Conservation (phyloP, 257 asterid genomes). For the Petunia axillaris region DNA sequence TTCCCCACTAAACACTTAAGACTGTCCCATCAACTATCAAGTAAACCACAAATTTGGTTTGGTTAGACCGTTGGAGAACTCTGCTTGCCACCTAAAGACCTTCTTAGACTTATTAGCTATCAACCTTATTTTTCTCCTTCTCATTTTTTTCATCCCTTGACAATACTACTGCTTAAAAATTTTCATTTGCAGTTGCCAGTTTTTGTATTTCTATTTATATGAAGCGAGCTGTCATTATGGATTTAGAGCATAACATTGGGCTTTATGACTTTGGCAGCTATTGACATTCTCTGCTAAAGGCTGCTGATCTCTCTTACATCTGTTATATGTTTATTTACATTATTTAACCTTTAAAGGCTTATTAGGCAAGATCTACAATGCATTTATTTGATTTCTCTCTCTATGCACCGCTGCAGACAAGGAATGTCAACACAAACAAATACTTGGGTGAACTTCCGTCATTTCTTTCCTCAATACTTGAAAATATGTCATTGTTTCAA, state of each 20-base stretch:
- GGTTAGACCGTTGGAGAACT: neutral
- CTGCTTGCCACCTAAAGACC: neutral
- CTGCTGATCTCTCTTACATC: conserved; percentile 11
- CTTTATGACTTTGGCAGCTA: neutral
- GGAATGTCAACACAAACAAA: conserved; percentile 77
- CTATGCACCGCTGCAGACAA: conserved; percentile 54
- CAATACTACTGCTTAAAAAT: neutral
- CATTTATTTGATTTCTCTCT: neutral
- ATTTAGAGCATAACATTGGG: neutral
- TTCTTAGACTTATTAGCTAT: neutral
- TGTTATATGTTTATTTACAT: neutral
- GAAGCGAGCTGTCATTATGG: neutral
- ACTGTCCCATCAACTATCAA: neutral
- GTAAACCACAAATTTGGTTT: conserved; percentile 1
- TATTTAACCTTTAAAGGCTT: neutral
- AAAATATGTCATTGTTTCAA: conserved; percentile 56
- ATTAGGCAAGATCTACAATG: neutral
- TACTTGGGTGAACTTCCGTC: conserved; percentile 88
- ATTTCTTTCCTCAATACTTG: conserved; percentile 64
- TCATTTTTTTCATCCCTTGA: neutral
- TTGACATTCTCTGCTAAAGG: neutral
- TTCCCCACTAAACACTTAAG: neutral
- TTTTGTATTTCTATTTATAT: too few species aligned
- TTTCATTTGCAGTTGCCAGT: conserved; percentile 1
- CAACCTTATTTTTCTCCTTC: neutral